Evolutionary conservation across 768 basidiomycete genomes (phyloP).

Genomic region (Suillus hirtellus): DNA sequence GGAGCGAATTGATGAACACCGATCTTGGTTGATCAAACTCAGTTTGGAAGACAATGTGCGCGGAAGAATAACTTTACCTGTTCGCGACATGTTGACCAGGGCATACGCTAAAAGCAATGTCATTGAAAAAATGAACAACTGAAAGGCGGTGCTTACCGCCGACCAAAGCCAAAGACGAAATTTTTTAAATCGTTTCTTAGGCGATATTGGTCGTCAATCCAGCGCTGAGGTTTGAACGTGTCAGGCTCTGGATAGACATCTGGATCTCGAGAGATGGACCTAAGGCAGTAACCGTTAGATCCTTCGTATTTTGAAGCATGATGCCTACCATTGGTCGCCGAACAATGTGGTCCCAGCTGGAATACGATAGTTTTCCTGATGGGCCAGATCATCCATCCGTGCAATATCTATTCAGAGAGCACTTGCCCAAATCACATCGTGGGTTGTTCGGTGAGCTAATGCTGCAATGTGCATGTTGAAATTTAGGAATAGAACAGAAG

Average conservation of each 20-base stretch:
- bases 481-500: not conserved
- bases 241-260: not conserved
- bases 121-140: not conserved
- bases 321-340: not conserved
- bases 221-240: not conserved
- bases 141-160: not conserved
- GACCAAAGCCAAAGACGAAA: not conserved
- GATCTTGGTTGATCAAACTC: not conserved
- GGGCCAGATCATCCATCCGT: not conserved
- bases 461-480: not conserved
- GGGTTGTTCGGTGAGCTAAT: not conserved
- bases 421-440: not conserved
- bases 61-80: not conserved
- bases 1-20: not conserved
- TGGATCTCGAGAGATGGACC: not conserved
- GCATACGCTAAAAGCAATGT: not conserved
- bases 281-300: not conserved
- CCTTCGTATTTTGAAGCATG: not conserved
- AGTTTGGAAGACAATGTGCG: not conserved
- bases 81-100: not conserved
- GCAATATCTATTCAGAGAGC: not conserved
- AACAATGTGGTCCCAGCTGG: not conserved
- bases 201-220: not conserved
- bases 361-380: not conserved
- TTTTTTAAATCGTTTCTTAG: not conserved